Conservation (phyloP, 805 yeast species). For the Wickerhamomyces kurtzmanii region DNA sequence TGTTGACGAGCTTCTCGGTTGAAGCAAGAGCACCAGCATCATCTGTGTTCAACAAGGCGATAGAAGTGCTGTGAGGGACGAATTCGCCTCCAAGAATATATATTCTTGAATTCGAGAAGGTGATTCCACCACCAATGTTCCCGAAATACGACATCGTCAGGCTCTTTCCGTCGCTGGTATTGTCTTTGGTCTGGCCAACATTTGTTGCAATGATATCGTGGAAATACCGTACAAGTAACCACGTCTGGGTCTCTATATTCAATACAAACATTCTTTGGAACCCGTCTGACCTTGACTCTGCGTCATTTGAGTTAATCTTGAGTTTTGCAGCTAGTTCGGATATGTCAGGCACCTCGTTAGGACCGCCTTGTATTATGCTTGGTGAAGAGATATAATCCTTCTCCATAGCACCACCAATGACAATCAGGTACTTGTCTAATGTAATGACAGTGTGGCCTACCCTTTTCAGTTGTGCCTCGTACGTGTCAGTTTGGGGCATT, state of each 20-base stretch:
- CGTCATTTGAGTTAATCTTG: not conserved
- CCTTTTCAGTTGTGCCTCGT: constrained; percentile 7
- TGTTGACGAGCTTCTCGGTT: too few relatives aligned
- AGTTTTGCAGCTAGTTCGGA: constrained; percentile 2
- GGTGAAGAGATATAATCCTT: not conserved
- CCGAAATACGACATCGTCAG: constrained; percentile 3
- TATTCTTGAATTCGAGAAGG: constrained; percentile 6
- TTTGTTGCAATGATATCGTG: constrained; percentile 5
- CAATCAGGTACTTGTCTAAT: constrained; percentile 10
- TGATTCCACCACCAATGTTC: constrained; percentile 5
- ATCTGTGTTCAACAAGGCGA: too few relatives aligned
- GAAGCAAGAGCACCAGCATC: too few relatives aligned
- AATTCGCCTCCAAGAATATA: constrained; percentile 10
- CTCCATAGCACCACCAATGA: constrained; percentile 9
- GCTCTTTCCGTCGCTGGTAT: not conserved
- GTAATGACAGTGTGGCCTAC: constrained; percentile 8
- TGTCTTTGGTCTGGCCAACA: too few relatives aligned
- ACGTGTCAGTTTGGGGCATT: constrained; percentile 3
- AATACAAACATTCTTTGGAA: constrained; percentile 7
- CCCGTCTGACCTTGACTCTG: constrained; percentile 1
- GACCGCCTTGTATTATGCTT: not conserved
- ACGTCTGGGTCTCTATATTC: constrained; percentile 7
- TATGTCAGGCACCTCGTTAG: constrained; percentile 7
- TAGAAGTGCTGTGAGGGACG: too few relatives aligned
- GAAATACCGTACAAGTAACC: constrained; percentile 6